Conservation (phyloP, 352 stramenopile genomes). For the Chrysophaeum taylorii region DNA sequence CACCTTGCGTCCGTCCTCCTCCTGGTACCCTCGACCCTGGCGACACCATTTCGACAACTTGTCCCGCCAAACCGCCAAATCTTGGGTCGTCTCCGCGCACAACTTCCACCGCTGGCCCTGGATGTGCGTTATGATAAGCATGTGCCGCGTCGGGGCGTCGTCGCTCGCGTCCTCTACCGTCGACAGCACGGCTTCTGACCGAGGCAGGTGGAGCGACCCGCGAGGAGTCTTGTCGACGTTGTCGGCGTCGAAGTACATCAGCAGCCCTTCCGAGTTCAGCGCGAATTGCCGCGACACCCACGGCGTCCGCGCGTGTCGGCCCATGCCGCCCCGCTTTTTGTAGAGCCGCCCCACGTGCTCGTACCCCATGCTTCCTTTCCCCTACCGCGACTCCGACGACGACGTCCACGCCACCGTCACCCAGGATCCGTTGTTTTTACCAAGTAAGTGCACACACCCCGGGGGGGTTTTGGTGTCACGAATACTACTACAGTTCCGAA, state of each 20-base stretch:
- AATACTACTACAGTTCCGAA: too few species aligned
- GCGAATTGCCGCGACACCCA: not conserved
- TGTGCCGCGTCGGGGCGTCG: not conserved
- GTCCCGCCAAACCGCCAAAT: not conserved
- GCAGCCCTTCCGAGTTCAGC: not conserved
- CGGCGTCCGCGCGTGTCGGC: not conserved
- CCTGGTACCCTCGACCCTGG: too few species aligned
- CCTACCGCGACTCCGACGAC: too few species aligned
- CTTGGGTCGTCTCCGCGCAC: not conserved
- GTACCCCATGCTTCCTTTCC: too few species aligned
- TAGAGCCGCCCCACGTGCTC: too few species aligned
- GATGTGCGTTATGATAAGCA: not conserved
- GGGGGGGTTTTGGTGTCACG: too few species aligned
- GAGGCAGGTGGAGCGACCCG: not conserved
- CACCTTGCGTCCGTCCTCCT: too few species aligned
- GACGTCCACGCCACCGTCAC: too few species aligned
- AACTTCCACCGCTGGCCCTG: constrained; percentile 7
- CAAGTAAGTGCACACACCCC: too few species aligned
- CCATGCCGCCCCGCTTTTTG: not conserved
- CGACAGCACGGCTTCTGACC: not conserved
- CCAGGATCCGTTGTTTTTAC: too few species aligned
- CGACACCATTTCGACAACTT: not conserved
- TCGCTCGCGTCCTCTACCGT: not conserved
- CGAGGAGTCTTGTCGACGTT: not conserved
- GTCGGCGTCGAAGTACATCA: not conserved